A percentile compares a stretch with the other conserved stretches of the same genome.
phyloP scores from a whole-genome alignment of 176 grass and related monocot genomes.

The Melocanna baccifera region DNA sequence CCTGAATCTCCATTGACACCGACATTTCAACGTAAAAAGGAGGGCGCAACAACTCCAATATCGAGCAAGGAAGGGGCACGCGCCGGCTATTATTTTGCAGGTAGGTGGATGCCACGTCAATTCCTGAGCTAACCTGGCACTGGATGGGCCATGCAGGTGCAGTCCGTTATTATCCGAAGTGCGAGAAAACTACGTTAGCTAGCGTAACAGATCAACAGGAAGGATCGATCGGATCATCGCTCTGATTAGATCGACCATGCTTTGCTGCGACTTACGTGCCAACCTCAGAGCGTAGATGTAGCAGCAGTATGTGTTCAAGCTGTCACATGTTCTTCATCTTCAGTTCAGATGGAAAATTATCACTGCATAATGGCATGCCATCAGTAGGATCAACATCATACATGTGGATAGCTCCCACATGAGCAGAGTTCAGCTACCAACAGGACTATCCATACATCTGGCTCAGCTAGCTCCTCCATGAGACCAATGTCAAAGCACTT shows the following conservation, averaged over 20 bases:
- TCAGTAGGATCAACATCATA: neutral
- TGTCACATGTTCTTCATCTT: neutral
- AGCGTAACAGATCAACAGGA: conserved; percentile 9
- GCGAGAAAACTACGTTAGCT: neutral
- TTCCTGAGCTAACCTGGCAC: conserved; percentile 31
- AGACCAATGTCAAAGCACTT: conserved; percentile 37
- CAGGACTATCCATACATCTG: neutral
- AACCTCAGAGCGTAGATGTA: neutral
- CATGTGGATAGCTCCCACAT: neutral
- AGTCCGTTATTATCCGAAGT: neutral
- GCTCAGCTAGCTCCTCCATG: neutral
- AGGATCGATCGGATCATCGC: neutral
- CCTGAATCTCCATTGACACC: conserved; percentile 20
- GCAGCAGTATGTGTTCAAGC: neutral
- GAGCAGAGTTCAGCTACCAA: neutral
- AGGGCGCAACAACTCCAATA: conserved; percentile 37
- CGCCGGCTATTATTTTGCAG: neutral
- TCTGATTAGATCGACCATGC: neutral
- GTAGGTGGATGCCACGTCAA: conserved; percentile 26
- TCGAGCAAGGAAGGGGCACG: neutral
- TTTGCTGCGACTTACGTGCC: neutral
- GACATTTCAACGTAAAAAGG: conserved; percentile 20
- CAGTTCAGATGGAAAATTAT: neutral
- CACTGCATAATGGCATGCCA: neutral
- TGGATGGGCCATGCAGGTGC: neutral